phyloP scores from a whole-genome alignment of 2,329 filamentous ascomycete genomes.

The Bipolaris bicolor region DNA sequence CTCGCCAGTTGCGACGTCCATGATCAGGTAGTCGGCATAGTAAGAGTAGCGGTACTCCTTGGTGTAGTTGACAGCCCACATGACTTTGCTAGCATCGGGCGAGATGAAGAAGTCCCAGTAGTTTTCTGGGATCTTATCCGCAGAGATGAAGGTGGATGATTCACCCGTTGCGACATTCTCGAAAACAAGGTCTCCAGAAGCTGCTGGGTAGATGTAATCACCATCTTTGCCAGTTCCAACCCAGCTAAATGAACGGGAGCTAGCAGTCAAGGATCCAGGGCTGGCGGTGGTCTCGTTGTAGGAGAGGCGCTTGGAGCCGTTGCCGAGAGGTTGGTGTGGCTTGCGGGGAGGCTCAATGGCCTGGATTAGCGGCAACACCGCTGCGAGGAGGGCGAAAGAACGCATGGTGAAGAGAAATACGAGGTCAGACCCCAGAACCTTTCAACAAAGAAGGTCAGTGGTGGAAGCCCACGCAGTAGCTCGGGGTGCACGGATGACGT shows the following conservation, averaged over 20 bases:
- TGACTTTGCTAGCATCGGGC: constrained; percentile 62
- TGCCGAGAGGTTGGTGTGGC: constrained; percentile 62
- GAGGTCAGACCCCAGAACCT: not conserved
- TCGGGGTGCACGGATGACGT: constrained; percentile 2
- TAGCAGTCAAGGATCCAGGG: constrained; percentile 50
- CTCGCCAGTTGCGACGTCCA: constrained; percentile 64
- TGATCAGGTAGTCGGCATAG: constrained; percentile 69
- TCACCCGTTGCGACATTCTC: constrained; percentile 66
- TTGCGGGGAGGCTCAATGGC: constrained; percentile 59
- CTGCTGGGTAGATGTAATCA: constrained; percentile 62
- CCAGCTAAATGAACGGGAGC: constrained; percentile 61
- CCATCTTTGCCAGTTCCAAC: constrained; percentile 65
- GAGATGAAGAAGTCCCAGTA: constrained; percentile 67
- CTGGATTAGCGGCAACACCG: constrained; percentile 35
- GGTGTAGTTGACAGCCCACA: constrained; percentile 70
- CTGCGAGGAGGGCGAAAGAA: constrained; percentile 35
- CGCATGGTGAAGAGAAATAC: constrained; percentile 31
- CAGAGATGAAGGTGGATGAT: constrained; percentile 63
- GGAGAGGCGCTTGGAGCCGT: constrained; percentile 62
- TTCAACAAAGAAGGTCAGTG: not conserved
- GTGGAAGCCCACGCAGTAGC: constrained; percentile 3
- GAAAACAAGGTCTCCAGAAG: constrained; percentile 62
- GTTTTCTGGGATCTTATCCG: constrained; percentile 62
- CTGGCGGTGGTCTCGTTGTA: constrained; percentile 65
- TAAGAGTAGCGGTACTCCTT: constrained; percentile 73